Evolutionary conservation across 345 rosid species (phyloP), one percentile per base, ranked within the genome.

Genomic region (Adansonia digitata): DNA sequence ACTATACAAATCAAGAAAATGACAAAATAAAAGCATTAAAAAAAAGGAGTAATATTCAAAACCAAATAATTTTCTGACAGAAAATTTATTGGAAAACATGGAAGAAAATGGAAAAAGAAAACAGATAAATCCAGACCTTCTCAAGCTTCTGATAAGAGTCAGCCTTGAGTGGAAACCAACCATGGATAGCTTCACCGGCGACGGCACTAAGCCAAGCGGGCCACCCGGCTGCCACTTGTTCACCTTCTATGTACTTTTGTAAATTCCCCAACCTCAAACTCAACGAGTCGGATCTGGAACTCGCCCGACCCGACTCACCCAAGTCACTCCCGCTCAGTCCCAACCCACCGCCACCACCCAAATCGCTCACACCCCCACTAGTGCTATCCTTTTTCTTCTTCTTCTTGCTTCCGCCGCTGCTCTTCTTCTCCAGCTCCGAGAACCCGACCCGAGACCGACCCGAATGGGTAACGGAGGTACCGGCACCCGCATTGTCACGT

Each of bases 171-270:
- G 99, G 99, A 37, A 93, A 86, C 99, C 99, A 95, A 2, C 99
- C 99, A 7, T 89, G 97, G 74, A 95, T 90, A 73, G 99, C 98
- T 78, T 95, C 99, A 45, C 88, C 93, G 67, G 98, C 99, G 53
- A 91, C 99, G 78, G 94, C 93, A 71, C 90, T 90, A 22, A 95
- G 88, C 99, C 99, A 95, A 45, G 92, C 97, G 3, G 99, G 99
- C 99, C 99, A 95, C 1, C 99, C 99, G 2, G 98, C 99, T n/a
- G 99, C 96, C 74, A 91, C 94, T 65, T 95, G 98, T 79, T 95
- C 98, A 5, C 94, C 90, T 76, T 93, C 97, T 35, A 90, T 67
- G 69, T 90, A 95, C 88, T 82, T 90, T 0, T 84, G 88, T 74
- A 94, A 67, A 79, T 88, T 90, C 80, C 98, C 85, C 59, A 94